phyloP scores from a whole-genome alignment of 2,329 filamentous ascomycete species.

The Phyllosticta ampelicida region DNA sequence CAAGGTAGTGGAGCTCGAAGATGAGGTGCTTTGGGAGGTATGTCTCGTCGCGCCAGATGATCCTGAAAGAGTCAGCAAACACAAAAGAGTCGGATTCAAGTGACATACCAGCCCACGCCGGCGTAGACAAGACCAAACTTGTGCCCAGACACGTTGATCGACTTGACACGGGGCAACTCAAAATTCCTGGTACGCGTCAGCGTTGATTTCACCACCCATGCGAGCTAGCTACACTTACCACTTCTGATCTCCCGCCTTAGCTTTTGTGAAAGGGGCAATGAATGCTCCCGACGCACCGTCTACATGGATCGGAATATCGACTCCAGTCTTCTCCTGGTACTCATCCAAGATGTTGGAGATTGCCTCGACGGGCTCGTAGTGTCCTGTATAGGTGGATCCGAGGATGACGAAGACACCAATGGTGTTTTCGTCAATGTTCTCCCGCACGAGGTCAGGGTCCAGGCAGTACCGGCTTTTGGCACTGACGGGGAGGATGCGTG shows the following conservation, averaged over 20 bases:
- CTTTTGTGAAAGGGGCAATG: constrained; percentile 50
- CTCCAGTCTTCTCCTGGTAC: constrained; percentile 49
- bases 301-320: constrained; percentile 58
- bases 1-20: constrained; percentile 62
- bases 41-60: constrained; percentile 55
- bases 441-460: constrained; percentile 51
- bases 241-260: constrained; percentile 44
- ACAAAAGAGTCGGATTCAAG: background rate
- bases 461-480: constrained; percentile 50
- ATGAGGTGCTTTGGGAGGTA: constrained; percentile 57
- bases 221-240: constrained; percentile 33
- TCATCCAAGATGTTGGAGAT: constrained; percentile 55
- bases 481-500: constrained; percentile 52
- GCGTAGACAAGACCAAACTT: constrained; percentile 55
- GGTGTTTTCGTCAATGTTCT: constrained; percentile 65
- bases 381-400: constrained; percentile 62
- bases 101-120: constrained; percentile 52
- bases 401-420: constrained; percentile 67
- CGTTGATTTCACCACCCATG: background rate
- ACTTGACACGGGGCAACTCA: constrained; percentile 49
- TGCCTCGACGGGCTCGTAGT: constrained; percentile 62
- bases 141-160: constrained; percentile 56
- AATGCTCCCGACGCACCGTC: constrained; percentile 51
- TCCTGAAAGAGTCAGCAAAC: constrained; percentile 17
- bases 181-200: constrained; percentile 42